Evolutionary conservation across 2,329 filamentous ascomycete genomes (phyloP).

Genomic region (Diaporthe eres): DNA sequence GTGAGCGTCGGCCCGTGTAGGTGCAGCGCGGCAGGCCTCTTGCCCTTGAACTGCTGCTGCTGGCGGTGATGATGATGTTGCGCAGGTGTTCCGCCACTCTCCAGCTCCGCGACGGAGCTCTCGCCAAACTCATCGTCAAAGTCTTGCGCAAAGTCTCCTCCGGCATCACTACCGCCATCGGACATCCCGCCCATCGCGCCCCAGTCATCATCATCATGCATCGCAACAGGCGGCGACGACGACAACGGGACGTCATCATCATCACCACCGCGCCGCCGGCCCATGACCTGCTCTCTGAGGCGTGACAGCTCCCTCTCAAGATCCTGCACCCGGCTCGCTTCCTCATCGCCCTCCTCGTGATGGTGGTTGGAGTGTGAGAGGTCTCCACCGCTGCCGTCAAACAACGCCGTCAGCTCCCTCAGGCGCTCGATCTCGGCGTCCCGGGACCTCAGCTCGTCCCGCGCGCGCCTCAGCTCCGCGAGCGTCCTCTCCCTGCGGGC

Average conservation of each 20-base stretch:
- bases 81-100: slow-evolving; percentile 15
- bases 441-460: slow-evolving; percentile 61
- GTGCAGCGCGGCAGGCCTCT: not conserved
- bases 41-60: not conserved
- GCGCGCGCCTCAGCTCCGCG: slow-evolving; percentile 65
- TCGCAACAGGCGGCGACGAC: slow-evolving; percentile 8
- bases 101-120: slow-evolving; percentile 19
- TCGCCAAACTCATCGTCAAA: slow-evolving; percentile 9
- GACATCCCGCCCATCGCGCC: slow-evolving; percentile 32
- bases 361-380: not conserved
- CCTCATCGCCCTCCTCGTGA: not conserved
- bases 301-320: slow-evolving; percentile 27
- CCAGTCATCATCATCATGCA: slow-evolving; percentile 24
- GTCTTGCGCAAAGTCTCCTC: not conserved
- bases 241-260: not conserved
- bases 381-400: not conserved
- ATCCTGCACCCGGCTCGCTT: slow-evolving; percentile 29
- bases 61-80: not conserved
- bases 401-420: slow-evolving; percentile 42
- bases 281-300: slow-evolving; percentile 13
- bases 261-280: not conserved
- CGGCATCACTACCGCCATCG: slow-evolving; percentile 27
- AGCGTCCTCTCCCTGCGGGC: slow-evolving; percentile 55
- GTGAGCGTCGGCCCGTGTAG: slow-evolving; percentile 27
- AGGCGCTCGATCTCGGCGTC: slow-evolving; percentile 69